Percentiles rank a stretch among this genome's conserved stretches.
These are phyloP conservation scores for Wallacemonas collosoma DNA, from an alignment of 208 protist species.

Conservation along the genomic window DNA sequence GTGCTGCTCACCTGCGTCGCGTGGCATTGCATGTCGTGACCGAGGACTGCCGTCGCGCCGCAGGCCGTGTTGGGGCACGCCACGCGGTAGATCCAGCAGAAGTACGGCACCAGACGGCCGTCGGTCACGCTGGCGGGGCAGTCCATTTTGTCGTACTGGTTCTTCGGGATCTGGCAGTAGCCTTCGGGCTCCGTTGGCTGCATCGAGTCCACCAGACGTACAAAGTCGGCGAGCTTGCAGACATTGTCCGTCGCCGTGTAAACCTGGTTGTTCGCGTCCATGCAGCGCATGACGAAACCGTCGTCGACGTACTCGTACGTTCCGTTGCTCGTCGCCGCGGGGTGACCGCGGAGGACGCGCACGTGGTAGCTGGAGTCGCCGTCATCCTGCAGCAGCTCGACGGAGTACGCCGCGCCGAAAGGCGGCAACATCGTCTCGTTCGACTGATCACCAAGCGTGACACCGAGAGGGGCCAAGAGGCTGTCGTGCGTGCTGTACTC, in stretches of 20 bases:
- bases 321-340: slow-evolving; percentile 29
- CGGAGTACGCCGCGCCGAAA: slow-evolving; percentile 48
- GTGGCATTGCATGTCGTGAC: slow-evolving; percentile 46
- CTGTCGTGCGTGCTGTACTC: slow-evolving; percentile 75
- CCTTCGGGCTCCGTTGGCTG: slow-evolving; percentile 29
- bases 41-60: slow-evolving; percentile 29
- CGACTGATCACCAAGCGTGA: slow-evolving; percentile 43
- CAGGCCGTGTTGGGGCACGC: slow-evolving; percentile 43
- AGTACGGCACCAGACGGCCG: slow-evolving; percentile 23
- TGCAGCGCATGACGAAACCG: slow-evolving; percentile 41
- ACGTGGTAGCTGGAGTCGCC: slow-evolving; percentile 41
- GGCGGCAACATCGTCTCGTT: slow-evolving; percentile 35
- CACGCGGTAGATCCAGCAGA: slow-evolving; percentile 51
- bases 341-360: slow-evolving; percentile 52
- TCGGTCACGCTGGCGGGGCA: slow-evolving; percentile 31
- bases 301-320: slow-evolving; percentile 40
- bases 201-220: slow-evolving; percentile 54
- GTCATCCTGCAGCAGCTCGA: slow-evolving; percentile 71
- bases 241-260: slow-evolving; percentile 42
- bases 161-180: slow-evolving; percentile 31
- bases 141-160: slow-evolving; percentile 36
- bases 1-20: slow-evolving; percentile 8
- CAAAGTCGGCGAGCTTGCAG: slow-evolving; percentile 58
- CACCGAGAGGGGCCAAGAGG: slow-evolving; percentile 39
- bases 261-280: slow-evolving; percentile 30